phyloP scores from a whole-genome alignment of 345 rosid species.

The Acer saccharum region DNA sequence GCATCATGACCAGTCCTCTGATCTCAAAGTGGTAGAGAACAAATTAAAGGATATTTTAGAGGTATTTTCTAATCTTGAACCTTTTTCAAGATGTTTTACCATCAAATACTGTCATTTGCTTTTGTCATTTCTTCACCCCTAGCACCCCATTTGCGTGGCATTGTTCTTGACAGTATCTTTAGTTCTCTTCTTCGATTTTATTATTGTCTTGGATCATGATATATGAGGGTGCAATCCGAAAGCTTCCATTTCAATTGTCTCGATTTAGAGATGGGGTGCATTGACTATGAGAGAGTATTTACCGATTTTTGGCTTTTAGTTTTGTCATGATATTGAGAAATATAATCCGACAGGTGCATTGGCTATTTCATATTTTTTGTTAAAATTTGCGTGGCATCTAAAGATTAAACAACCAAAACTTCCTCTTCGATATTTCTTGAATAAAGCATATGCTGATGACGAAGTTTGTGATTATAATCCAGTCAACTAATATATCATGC shows the following conservation, averaged over 20 bases:
- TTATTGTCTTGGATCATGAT: too few species aligned
- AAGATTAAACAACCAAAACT: not conserved
- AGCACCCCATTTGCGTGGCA: not conserved
- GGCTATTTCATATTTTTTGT: not conserved
- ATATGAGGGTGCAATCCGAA: not conserved
- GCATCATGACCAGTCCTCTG: conserved; percentile 74
- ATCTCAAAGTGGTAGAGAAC: conserved; percentile 66
- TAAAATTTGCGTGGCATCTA: too few species aligned
- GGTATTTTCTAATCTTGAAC: conserved; percentile 36
- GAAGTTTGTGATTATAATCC: not conserved
- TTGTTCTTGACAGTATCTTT: not conserved
- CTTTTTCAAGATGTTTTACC: not conserved
- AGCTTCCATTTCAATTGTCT: not conserved
- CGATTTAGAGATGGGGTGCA: not conserved
- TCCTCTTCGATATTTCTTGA: not conserved
- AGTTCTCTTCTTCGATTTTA: not conserved
- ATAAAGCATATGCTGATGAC: not conserved
- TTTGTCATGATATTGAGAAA: not conserved
- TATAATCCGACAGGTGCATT: not conserved
- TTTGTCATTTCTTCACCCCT: not conserved
- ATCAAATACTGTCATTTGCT: not conserved
- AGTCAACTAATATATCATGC: not conserved
- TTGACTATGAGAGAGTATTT: not conserved
- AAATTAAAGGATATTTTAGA: conserved; percentile 63
- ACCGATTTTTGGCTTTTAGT: not conserved